Base-by-base conservation (phyloP, 2,329 filamentous ascomycete species). In the Aspergillus hortae region DNA sequence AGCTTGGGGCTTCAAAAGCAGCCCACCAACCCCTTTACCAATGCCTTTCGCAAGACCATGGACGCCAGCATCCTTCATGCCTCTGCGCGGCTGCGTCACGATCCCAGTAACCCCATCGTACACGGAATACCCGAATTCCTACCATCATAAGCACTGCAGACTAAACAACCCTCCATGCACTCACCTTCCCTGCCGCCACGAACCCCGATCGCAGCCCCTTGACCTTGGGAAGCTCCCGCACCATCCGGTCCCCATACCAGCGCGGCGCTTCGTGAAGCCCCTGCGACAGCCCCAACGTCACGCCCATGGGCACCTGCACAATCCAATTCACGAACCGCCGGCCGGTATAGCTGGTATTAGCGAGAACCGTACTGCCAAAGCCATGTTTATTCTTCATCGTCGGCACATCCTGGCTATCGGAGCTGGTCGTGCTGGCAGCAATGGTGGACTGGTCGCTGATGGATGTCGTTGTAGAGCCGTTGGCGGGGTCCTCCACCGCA, bases 201-300 rank as follows among this genome's bases (percentile, higher is more conserved):
- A 95, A 68, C 0, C 91, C 91, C 56, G 85, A 89, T 48, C 83
- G 79, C 40, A 95, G 75, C 48, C 85, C 87, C 0, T 88, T 94
- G 6, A 95, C 87, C 61, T 89, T 89, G 50, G 90, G 87, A 1
- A 82, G 75, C 11, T 88, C 87, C 4, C 90, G 82, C 1, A 95
- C 84, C 0, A 85, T 91, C 2, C 90, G 85, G 61, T 95, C 90
- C 36, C 90, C 89, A 65, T 95, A 95, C 1, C 95, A 76, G 57
- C 83, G 85, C 0, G 91, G 90, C 5, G 88, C 86, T 62, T 95
- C 95, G 64, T 92, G 87, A 66, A 95, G 92, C 0, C 90, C 90
- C 67, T 88, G 88, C 1, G 90, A 88, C 25, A 95, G 72, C 0
- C 88, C 87, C 36, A 95, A 72, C 38, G 88, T 89, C 56, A 95